Conservation (phyloP, 768 basidiomycete species). For the Sporobolomyces roseus region DNA sequence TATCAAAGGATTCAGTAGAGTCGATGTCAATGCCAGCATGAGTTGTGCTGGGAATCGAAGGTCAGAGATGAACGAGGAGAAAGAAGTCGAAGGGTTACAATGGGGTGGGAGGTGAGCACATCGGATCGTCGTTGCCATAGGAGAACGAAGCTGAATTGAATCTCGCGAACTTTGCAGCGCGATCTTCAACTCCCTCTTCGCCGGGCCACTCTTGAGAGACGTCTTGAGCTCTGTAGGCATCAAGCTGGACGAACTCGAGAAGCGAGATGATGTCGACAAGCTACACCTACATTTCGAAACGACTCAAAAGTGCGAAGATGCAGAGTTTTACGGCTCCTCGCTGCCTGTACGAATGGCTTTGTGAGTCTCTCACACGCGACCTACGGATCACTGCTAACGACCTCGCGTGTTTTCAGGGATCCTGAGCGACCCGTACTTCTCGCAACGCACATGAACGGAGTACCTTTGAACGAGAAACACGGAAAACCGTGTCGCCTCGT, state of each 20-base stretch:
- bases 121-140: no score
- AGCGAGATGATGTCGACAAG: no score
- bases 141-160: neutral
- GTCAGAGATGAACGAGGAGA: slow-evolving; percentile 29
- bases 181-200: slow-evolving; percentile 12
- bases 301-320: slow-evolving; percentile 31
- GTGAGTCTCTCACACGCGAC: neutral
- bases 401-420: slow-evolving; percentile 8
- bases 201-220: slow-evolving; percentile 15
- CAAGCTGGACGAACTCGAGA: neutral
- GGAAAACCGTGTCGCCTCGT: slow-evolving; percentile 39
- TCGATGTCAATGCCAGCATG: slow-evolving; percentile 56
- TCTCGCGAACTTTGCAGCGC: neutral
- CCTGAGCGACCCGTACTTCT: slow-evolving; percentile 32
- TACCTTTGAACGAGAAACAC: slow-evolving; percentile 31
- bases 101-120: slow-evolving; percentile 19
- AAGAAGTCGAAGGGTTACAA: slow-evolving; percentile 27
- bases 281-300: slow-evolving; percentile 34
- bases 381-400: neutral
- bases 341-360: slow-evolving; percentile 20
- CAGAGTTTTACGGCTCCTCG: slow-evolving; percentile 18
- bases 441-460: slow-evolving; percentile 33
- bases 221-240: slow-evolving; percentile 1
- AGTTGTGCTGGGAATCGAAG: slow-evolving; percentile 50
- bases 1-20: slow-evolving; percentile 35